phyloP scores from a whole-genome alignment of 352 stramenopile species.

The Pythium dissotocum region DNA sequence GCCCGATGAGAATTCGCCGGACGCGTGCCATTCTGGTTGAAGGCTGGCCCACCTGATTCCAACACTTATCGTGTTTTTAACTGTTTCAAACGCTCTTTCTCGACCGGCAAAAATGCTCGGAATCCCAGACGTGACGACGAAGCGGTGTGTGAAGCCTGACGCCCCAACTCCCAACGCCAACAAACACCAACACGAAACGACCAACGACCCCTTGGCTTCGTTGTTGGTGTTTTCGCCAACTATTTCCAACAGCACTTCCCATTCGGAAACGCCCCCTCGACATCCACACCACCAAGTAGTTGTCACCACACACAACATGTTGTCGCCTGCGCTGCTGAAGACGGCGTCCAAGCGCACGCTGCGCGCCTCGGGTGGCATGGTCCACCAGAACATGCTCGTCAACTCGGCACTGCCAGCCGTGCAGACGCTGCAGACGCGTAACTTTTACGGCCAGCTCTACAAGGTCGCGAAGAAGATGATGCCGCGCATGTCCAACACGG shows the following conservation, averaged over 20 bases:
- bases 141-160: constrained; percentile 8
- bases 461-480: constrained; percentile 95
- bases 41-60: constrained; percentile 6
- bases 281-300: not conserved
- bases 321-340: constrained; percentile 44
- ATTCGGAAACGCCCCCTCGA: constrained; percentile 22
- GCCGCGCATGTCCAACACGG: constrained; percentile 94
- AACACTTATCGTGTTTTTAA: constrained; percentile 5
- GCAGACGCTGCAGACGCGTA: constrained; percentile 65
- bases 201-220: not conserved
- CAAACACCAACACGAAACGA: not conserved
- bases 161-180: not conserved
- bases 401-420: constrained; percentile 43
- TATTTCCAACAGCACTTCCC: constrained; percentile 12
- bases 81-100: constrained; percentile 21
- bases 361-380: constrained; percentile 14
- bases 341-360: constrained; percentile 41
- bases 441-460: constrained; percentile 91
- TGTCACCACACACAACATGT: constrained; percentile 22
- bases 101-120: constrained; percentile 21
- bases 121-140: constrained; percentile 25
- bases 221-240: constrained; percentile 18
- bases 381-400: constrained; percentile 16
- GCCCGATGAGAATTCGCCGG: not conserved
- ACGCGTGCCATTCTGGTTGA: not conserved